phyloP scores from a whole-genome alignment of 1,284 basidiomycete genomes.

The Paramarasmius palmivorus region DNA sequence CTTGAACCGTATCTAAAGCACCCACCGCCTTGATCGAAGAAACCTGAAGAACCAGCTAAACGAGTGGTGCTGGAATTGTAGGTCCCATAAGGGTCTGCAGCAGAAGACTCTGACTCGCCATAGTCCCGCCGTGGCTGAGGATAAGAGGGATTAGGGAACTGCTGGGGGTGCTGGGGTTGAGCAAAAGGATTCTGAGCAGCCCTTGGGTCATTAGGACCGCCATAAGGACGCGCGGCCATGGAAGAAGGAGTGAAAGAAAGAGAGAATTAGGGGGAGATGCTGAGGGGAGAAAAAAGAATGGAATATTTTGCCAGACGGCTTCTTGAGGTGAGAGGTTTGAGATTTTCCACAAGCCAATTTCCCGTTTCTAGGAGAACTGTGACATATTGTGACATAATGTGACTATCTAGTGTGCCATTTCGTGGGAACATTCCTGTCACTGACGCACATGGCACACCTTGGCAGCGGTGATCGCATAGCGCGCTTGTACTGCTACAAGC shows the following conservation, averaged over 20 bases:
- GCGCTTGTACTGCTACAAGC: neutral
- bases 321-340: slow-evolving; percentile 1
- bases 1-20: neutral
- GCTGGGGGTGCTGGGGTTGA: slow-evolving; percentile 27
- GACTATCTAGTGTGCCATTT: too few relatives aligned
- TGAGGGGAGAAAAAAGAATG: slow-evolving; percentile 18
- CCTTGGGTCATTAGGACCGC: slow-evolving; percentile 25
- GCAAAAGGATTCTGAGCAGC: slow-evolving; percentile 30
- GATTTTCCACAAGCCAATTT: too few relatives aligned
- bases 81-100: slow-evolving; percentile 51
- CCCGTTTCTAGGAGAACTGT: too few relatives aligned
- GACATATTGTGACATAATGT: too few relatives aligned
- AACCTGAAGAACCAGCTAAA: slow-evolving; percentile 49
- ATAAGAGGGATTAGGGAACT: slow-evolving; percentile 24
- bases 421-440: too few relatives aligned
- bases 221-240: slow-evolving; percentile 23
- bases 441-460: too few relatives aligned
- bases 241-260: slow-evolving; percentile 27
- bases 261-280: slow-evolving; percentile 18
- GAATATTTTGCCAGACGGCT: slow-evolving; percentile 5
- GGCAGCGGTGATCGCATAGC: too few relatives aligned
- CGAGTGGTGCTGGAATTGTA: slow-evolving; percentile 59
- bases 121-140: slow-evolving; percentile 39
- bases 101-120: slow-evolving; percentile 48
- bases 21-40: slow-evolving; percentile 44